These are phyloP conservation scores for Tuber brumale DNA, from an alignment of 495 filamentous ascomycete genomes.

Conservation along the genomic window DNA sequence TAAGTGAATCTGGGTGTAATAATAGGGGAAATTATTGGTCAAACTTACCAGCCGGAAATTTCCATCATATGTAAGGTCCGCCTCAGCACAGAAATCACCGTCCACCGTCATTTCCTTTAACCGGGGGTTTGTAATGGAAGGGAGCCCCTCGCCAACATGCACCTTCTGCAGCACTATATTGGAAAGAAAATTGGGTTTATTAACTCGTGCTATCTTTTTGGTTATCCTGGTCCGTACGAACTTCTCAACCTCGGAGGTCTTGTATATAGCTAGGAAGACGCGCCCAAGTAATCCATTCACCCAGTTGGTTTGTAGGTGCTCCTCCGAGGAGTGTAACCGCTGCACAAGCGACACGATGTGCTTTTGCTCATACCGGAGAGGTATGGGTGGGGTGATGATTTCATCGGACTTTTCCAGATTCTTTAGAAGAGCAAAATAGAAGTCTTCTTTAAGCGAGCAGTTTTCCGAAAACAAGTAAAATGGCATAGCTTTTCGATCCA, in stretches of 20 bases:
- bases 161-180: conserved; percentile 72
- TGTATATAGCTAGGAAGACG: conserved; percentile 79
- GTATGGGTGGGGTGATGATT: conserved; percentile 54
- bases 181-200: conserved; percentile 82
- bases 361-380: conserved; percentile 71
- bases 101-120: conserved; percentile 86
- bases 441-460: conserved; percentile 92
- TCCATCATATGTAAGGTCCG: conserved; percentile 79
- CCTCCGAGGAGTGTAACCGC: conserved; percentile 81
- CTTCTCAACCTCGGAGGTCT: conserved; percentile 71
- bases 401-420: conserved; percentile 62
- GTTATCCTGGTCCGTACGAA: conserved; percentile 77
- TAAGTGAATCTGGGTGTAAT: conserved; percentile 10
- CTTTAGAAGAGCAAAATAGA: conserved; percentile 85
- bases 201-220: conserved; percentile 92
- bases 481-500: conserved; percentile 55
- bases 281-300: conserved; percentile 85
- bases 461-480: conserved; percentile 94
- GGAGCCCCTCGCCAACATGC: conserved; percentile 78
- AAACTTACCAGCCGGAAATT: conserved; percentile 61
- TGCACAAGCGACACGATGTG: conserved; percentile 83
- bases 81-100: conserved; percentile 77
- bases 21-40: neutral
- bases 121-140: conserved; percentile 79
- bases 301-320: conserved; percentile 87